A percentile compares a stretch with the other conserved stretches of the same genome.
Evolutionary conservation across 2,329 filamentous ascomycete genomes (phyloP).

Genomic region (Clarireedia paspali): DNA sequence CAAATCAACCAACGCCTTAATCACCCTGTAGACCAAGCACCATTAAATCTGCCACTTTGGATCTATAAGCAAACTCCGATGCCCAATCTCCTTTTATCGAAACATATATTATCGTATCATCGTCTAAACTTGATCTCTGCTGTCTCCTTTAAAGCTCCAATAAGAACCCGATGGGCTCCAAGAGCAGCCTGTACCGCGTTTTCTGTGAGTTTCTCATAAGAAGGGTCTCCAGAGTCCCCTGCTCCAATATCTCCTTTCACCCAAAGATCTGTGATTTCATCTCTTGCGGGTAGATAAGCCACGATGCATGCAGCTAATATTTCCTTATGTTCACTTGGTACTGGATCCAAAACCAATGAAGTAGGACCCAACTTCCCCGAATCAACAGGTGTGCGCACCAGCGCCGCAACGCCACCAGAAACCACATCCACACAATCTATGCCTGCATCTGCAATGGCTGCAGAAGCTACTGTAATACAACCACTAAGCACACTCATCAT

Average conservation of each 20-base stretch:
- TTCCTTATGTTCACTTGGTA: constrained; percentile 69
- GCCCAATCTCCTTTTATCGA: not conserved
- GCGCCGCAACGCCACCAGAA: constrained; percentile 78
- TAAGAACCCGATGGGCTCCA: constrained; percentile 50
- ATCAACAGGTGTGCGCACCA: constrained; percentile 45
- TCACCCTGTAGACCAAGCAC: not conserved
- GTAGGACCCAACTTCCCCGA: constrained; percentile 29
- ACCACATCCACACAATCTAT: constrained; percentile 94
- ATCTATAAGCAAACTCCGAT: constrained; percentile 1
- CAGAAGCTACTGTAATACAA: constrained; percentile 88
- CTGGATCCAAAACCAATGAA: constrained; percentile 67
- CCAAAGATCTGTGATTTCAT: constrained; percentile 94
- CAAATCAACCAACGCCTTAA: not conserved
- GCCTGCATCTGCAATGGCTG: constrained; percentile 86
- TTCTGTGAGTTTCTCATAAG: constrained; percentile 49
- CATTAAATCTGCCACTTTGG: not conserved
- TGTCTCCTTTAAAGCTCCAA: constrained; percentile 53
- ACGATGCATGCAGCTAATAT: constrained; percentile 82
- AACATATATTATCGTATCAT: constrained; percentile 9
- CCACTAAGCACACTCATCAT: constrained; percentile 87
- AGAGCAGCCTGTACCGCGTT: constrained; percentile 55
- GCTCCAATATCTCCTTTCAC: constrained; percentile 62
- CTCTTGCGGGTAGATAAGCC: constrained; percentile 75
- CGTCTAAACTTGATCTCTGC: constrained; percentile 32
- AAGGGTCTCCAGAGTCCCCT: constrained; percentile 28